phyloP scores from a whole-genome alignment of 306 rosid species.

The Hippophae gyantsensis region DNA sequence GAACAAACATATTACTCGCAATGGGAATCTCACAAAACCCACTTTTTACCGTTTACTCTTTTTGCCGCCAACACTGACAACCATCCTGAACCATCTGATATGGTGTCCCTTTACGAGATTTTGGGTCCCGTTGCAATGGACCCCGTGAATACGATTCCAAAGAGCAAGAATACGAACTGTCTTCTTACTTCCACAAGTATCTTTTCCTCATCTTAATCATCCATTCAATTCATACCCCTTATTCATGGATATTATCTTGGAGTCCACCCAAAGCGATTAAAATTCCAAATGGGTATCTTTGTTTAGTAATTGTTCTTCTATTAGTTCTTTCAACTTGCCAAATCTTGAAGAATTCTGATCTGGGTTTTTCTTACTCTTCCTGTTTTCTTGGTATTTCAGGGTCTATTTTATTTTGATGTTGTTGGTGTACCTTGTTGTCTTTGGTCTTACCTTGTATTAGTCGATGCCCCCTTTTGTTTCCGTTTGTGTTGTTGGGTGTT shows the following conservation, averaged over 20 bases:
- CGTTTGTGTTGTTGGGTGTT: constrained; percentile 5
- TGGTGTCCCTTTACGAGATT: constrained; percentile 4
- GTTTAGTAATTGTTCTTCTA: constrained; percentile 3
- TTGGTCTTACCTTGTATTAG: background rate
- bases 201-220: constrained; percentile 25
- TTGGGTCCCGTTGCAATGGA: constrained; percentile 39
- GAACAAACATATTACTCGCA: background rate
- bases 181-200: constrained; percentile 34
- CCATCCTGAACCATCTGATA: constrained; percentile 35
- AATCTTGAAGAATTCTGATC: constrained; percentile 19
- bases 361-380: constrained; percentile 18
- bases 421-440: constrained; percentile 18
- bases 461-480: background rate
- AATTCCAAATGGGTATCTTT: constrained; percentile 31
- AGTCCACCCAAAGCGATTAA: constrained; percentile 46
- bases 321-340: constrained; percentile 19
- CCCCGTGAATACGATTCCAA: constrained; percentile 50
- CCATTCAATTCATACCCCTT: background rate
- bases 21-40: constrained; percentile 16
- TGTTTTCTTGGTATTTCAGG: constrained; percentile 6
- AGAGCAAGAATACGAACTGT: constrained; percentile 22
- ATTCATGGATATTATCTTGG: constrained; percentile 8
- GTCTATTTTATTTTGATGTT: constrained; percentile 14
- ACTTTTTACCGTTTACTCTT: constrained; percentile 26
- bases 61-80: constrained; percentile 36